Evolutionary conservation across 345 rosid genomes (phyloP).

Genomic region (Triadica sebifera): DNA sequence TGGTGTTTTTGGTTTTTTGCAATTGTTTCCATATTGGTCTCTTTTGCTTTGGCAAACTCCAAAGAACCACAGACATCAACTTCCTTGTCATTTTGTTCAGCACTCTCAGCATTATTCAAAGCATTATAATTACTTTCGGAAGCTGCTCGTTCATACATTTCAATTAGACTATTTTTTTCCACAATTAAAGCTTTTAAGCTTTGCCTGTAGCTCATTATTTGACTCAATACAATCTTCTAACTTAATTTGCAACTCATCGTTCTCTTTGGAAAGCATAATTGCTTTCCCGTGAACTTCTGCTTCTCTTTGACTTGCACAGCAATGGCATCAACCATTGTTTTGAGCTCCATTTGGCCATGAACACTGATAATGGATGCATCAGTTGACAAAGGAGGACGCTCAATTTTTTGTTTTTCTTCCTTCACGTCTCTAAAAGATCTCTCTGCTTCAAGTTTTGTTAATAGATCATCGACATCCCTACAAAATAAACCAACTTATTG

Average conservation of each 20-base stretch:
- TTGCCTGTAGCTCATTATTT: conserved; percentile 21
- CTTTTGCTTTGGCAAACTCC: conserved; percentile 35
- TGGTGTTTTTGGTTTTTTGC: conserved; percentile 63
- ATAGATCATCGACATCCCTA: conserved; percentile 58
- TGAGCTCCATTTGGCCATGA: conserved; percentile 76
- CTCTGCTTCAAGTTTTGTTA: conserved; percentile 54
- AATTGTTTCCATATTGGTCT: conserved; percentile 37
- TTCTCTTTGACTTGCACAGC: conserved; percentile 88
- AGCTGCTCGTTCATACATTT: conserved; percentile 77
- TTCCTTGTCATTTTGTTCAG: conserved; percentile 27
- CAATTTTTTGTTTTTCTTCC: conserved; percentile 31
- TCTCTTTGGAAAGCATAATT: conserved; percentile 59
- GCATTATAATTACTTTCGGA: conserved; percentile 42
- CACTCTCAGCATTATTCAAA: conserved; percentile 16
- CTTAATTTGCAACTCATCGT: conserved; percentile 35
- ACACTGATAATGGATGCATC: conserved; percentile 22
- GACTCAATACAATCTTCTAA: conserved; percentile 40
- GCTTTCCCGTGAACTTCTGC: conserved; percentile 87
- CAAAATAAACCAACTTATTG: conserved; percentile 4
- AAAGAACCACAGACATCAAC: conserved; percentile 17
- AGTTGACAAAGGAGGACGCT: conserved; percentile 26
- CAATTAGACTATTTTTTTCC: conserved; percentile 87
- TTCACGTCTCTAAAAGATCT: conserved; percentile 37
- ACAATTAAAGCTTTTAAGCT: conserved; percentile 64
- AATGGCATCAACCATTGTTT: conserved; percentile 97